Conservation (phyloP, 495 filamentous ascomycete genomes). For the Lasiosphaeriaceae sp. region DNA sequence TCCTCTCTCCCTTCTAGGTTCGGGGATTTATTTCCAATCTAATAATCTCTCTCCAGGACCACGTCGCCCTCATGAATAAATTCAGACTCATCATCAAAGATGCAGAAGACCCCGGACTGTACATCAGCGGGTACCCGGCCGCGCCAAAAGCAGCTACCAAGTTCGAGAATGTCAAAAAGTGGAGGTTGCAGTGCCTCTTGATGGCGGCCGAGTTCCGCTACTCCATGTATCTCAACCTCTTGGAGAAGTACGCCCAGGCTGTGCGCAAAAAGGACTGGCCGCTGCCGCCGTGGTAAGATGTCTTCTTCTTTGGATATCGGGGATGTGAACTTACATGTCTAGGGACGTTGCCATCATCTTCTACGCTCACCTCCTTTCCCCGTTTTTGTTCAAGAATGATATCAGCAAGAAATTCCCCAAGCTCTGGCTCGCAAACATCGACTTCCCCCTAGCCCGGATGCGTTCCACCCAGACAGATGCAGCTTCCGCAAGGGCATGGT, state of each 20-base stretch:
- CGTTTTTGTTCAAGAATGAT: neutral
- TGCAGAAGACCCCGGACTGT: neutral
- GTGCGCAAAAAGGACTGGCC: neutral
- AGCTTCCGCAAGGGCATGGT: neutral
- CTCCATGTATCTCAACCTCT: conserved; percentile 6
- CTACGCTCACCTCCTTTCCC: conserved; percentile 8
- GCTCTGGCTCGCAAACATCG: neutral
- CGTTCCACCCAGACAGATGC: neutral
- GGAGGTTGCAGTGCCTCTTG: conserved; percentile 7
- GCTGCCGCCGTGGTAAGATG: neutral
- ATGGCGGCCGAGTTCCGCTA: conserved; percentile 11
- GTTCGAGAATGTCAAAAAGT: neutral
- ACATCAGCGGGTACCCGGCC: neutral
- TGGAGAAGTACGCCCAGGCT: neutral
- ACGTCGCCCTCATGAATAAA: neutral
- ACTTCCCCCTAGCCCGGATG: neutral
- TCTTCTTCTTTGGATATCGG: too few species aligned
- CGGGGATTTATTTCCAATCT: too few species aligned
- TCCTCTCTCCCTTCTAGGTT: too few species aligned
- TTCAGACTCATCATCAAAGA: neutral
- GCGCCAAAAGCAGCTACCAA: neutral
- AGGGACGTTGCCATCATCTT: conserved; percentile 13
- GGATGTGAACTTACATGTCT: neutral
- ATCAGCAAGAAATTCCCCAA: neutral
- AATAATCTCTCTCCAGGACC: too few species aligned